Conservation (phyloP, 306 rosid genomes). For the Abrus pulchellus region DNA sequence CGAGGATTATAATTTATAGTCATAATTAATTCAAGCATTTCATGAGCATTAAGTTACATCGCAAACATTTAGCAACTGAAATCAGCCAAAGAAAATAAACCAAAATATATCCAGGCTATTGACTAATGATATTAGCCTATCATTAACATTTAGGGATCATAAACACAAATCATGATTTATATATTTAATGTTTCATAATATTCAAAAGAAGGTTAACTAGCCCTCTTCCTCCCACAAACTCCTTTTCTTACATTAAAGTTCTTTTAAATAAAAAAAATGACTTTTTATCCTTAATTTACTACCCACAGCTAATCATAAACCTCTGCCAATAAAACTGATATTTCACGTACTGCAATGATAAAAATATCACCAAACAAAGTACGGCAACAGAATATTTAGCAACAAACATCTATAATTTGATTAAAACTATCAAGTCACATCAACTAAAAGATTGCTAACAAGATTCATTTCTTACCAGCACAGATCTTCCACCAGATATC, state of each 20-base stretch:
- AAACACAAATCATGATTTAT: not conserved
- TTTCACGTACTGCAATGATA: slow-evolving; percentile 20
- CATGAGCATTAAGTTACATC: not conserved
- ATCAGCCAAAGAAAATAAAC: not conserved
- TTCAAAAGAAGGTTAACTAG: slow-evolving; percentile 34
- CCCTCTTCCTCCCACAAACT: slow-evolving; percentile 28
- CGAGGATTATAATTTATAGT: not conserved
- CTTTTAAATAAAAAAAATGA: not conserved
- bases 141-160: slow-evolving; percentile 16
- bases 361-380: slow-evolving; percentile 41
- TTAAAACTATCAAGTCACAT: slow-evolving; percentile 37
- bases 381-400: slow-evolving; percentile 31
- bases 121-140: not conserved
- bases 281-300: not conserved
- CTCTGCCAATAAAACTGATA: slow-evolving; percentile 27
- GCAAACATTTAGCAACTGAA: not conserved
- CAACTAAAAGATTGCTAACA: slow-evolving; percentile 41
- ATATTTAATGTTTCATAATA: not conserved
- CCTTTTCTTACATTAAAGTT: slow-evolving; percentile 23
- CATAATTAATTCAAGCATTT: slow-evolving; percentile 5
- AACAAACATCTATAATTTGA: slow-evolving; percentile 39
- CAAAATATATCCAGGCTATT: not conserved
- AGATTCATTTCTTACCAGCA: slow-evolving; percentile 74
- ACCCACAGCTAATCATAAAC: slow-evolving; percentile 6
- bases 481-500: slow-evolving; percentile 78